phyloP scores from a whole-genome alignment of 306 rosid genomes.

The apple (Malus domestica) region ASM211411v1 NC_041803.1:3897001-3897500 shows the following conservation, averaged over 20 bases:
- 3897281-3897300: background rate
- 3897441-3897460: background rate
- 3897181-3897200: background rate
- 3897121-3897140: slow-evolving; percentile 35
- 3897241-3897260: slow-evolving; percentile 4
- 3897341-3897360: background rate
- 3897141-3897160: slow-evolving; percentile 33
- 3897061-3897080: slow-evolving; percentile 69
- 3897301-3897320: background rate
- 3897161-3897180: slow-evolving; percentile 20
- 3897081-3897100: slow-evolving; percentile 23
- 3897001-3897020: background rate
- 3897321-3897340: background rate
- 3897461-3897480: background rate
- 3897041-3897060: slow-evolving; percentile 31
- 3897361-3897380: slow-evolving; percentile 1
- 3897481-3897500: background rate
- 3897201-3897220: slow-evolving; percentile 30
- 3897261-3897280: background rate
- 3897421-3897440: background rate
- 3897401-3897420: background rate
- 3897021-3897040: background rate
- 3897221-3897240: slow-evolving; percentile 49
- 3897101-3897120: background rate
- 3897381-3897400: background rate